Percentiles rank a stretch among this genome's conserved stretches.
phyloP scores from a whole-genome alignment of 768 basidiomycete genomes.

The Agrocybe pediades region DNA sequence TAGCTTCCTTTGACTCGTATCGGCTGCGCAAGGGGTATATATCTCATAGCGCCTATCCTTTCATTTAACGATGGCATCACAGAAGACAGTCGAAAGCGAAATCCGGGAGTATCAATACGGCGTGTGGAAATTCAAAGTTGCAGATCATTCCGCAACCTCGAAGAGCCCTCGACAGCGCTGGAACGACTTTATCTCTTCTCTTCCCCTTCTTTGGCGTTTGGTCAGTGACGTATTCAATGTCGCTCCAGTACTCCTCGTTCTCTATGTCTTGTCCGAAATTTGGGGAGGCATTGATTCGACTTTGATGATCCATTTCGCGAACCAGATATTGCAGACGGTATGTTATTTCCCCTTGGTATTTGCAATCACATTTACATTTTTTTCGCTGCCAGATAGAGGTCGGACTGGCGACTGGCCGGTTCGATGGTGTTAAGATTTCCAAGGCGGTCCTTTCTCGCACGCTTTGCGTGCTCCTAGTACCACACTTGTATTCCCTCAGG shows the following conservation, averaged over 20 bases:
- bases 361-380: not conserved
- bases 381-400: conserved; percentile 1
- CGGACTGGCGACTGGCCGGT: not conserved
- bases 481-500: not conserved
- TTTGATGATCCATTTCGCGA: conserved; percentile 26
- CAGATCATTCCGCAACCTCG: not conserved
- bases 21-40: too few relatives aligned
- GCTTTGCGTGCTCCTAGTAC: not conserved
- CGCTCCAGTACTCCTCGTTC: conserved; percentile 19
- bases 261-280: conserved; percentile 21
- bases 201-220: conserved; percentile 22
- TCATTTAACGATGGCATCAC: not conserved
- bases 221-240: conserved; percentile 22
- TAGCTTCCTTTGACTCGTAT: too few relatives aligned
- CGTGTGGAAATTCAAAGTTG: conserved; percentile 12
- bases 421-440: not conserved
- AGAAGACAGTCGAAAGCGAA: not conserved
- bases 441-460: not conserved
- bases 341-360: not conserved
- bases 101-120: conserved; percentile 2
- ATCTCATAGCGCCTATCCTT: not conserved
- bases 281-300: conserved; percentile 26
- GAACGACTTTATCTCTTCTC: conserved; percentile 2
- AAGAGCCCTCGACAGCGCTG: not conserved
- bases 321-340: conserved; percentile 1